A percentile compares a stretch with the other conserved stretches of the same genome.
phyloP scores from a whole-genome alignment of 352 stramenopile genomes.

The Phytophthora hibernalis region DNA sequence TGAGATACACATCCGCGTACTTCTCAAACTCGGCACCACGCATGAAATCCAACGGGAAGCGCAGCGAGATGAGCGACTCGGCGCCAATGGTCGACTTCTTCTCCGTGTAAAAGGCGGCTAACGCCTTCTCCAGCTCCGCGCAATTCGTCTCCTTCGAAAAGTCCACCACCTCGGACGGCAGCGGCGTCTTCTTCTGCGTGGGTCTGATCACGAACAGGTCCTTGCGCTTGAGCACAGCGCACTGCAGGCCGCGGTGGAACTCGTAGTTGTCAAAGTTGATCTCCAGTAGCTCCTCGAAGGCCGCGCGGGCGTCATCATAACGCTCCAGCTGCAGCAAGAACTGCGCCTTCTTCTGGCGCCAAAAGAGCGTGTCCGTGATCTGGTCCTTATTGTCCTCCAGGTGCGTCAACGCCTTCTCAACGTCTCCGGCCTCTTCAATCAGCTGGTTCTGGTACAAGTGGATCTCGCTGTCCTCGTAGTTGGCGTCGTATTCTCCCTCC shows the following conservation, averaged over 20 bases:
- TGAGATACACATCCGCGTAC: slow-evolving; percentile 67
- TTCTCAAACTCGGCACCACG: slow-evolving; percentile 77
- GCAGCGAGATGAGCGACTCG: slow-evolving; percentile 84
- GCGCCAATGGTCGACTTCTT: slow-evolving; percentile 58
- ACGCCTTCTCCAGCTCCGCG: slow-evolving; percentile 45
- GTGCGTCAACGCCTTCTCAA: slow-evolving; percentile 86
- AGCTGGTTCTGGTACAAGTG: slow-evolving; percentile 96
- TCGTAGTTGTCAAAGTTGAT: slow-evolving; percentile 94
- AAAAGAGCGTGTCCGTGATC: slow-evolving; percentile 79
- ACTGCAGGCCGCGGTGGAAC: slow-evolving; percentile 90
- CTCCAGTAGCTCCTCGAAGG: slow-evolving; percentile 80
- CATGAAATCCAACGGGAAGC: slow-evolving; percentile 93
- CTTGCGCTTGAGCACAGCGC: slow-evolving; percentile 64
- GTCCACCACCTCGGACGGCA: slow-evolving; percentile 61
- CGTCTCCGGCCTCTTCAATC: slow-evolving; percentile 90
- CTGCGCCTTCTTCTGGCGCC: slow-evolving; percentile 82
- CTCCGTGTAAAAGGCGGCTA: slow-evolving; percentile 64
- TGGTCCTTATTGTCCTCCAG: slow-evolving; percentile 80
- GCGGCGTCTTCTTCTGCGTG: slow-evolving; percentile 39
- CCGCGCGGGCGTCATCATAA: slow-evolving; percentile 66
- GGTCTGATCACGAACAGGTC: slow-evolving; percentile 55
- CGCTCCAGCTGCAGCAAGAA: slow-evolving; percentile 68
- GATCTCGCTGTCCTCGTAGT: slow-evolving; percentile 97
- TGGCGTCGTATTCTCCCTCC: slow-evolving; percentile 51
- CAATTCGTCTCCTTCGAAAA: slow-evolving; percentile 55